Conservation (phyloP, 2,329 filamentous ascomycete genomes). For the Chrysosporium queenslandicum region DNA sequence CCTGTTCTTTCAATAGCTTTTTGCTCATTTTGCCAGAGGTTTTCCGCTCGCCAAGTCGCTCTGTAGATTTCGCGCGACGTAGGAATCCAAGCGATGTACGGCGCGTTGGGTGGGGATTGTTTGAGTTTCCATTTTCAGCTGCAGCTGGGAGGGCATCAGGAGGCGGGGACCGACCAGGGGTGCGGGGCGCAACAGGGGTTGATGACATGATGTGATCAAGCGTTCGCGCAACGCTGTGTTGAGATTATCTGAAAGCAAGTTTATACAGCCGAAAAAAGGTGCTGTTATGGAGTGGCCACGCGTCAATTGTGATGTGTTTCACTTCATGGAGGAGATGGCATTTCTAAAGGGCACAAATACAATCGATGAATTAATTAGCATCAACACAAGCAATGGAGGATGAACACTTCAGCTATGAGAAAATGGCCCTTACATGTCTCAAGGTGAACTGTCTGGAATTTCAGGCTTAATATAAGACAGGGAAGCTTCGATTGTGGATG, state of each 20-base stretch:
- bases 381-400: background rate
- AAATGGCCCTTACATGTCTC: background rate
- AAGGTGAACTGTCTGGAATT: background rate
- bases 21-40: constrained; percentile 28
- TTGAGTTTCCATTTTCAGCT: constrained; percentile 9
- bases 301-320: background rate
- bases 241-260: background rate
- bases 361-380: background rate
- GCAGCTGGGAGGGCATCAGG: constrained; percentile 6
- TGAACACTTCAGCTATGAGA: background rate
- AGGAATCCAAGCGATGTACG: constrained; percentile 50
- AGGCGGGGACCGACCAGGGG: constrained; percentile 9
- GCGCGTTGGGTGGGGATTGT: constrained; percentile 23
- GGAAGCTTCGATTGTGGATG: background rate
- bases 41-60: constrained; percentile 48
- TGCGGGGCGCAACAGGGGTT: constrained; percentile 7
- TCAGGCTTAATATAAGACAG: background rate
- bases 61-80: constrained; percentile 57
- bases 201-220: constrained; percentile 8
- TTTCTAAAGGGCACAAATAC: background rate
- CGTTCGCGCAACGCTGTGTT: background rate
- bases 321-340: background rate
- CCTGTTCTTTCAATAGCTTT: constrained; percentile 31
- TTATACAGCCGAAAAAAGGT: background rate
- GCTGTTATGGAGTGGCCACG: background rate